Evolutionary conservation across 2,329 filamentous ascomycete species (phyloP).

Genomic region (Colletotrichum cuscutae): DNA sequence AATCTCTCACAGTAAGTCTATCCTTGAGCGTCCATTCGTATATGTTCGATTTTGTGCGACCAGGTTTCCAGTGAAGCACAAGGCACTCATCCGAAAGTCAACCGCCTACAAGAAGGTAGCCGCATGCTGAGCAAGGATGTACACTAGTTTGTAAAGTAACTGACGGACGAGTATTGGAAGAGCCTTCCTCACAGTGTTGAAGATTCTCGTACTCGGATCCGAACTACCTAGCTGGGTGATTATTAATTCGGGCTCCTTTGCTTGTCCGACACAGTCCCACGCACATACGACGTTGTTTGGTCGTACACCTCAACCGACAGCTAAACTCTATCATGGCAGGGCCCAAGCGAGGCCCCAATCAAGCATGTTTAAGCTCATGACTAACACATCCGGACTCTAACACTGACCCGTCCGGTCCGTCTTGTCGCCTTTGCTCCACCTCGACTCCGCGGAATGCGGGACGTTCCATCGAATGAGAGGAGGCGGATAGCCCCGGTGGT

Average conservation of each 20-base stretch:
- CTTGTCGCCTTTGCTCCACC: neutral
- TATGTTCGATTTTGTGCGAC: too few relatives aligned
- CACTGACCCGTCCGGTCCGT: neutral
- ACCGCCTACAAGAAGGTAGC: too few relatives aligned
- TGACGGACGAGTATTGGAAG: too few relatives aligned
- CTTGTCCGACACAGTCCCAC: neutral
- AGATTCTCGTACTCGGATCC: neutral
- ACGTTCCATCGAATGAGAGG: neutral
- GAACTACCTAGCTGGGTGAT: neutral
- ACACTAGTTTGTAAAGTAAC: too few relatives aligned
- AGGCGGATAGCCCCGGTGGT: too few relatives aligned
- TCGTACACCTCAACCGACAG: neutral
- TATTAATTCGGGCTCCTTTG: neutral
- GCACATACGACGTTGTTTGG: neutral
- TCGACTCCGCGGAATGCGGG: neutral
- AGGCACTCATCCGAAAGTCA: too few relatives aligned
- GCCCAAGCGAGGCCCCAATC: neutral
- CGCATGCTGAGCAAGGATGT: too few relatives aligned
- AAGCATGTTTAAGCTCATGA: neutral
- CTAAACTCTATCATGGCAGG: neutral
- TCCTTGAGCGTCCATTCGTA: too few relatives aligned
- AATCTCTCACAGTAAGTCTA: too few relatives aligned
- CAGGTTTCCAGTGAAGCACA: too few relatives aligned
- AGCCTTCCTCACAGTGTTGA: neutral
- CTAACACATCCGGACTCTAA: neutral